Base-by-base conservation (phyloP, 1,284 basidiomycete genomes). In the Tilletia horrida region DNA sequence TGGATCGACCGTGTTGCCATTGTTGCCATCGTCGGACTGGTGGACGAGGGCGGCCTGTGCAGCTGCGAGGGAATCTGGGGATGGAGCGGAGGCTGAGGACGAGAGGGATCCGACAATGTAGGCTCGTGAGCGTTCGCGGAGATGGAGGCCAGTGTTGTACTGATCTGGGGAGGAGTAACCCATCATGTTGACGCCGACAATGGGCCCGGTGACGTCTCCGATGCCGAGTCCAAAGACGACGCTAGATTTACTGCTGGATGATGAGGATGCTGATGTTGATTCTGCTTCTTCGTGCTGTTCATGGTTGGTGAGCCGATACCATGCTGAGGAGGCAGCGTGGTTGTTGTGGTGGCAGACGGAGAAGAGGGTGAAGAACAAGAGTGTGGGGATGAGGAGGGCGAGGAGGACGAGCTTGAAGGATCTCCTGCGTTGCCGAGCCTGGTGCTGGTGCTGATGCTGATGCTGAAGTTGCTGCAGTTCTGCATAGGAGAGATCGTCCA, bases 111-210 rank as follows among this genome's bases (percentile, higher is more conserved):
- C 90, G 44, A 92, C 83, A 73, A 91, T 88, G 82, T 89, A 92
- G 0, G 89, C 90, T 14, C 91, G 87, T 73, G 87, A 88, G 57
- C 89, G 86, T 78, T 90, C 87, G 27, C 90, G 86, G 88, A 91
- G 89, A 80, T 91, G 89, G 65, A 92, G 83, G 3, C 91, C 90
- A 0, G 88, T 90, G 77, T 89, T 89, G 1, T 86, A 88, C 78
- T 92, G 91, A 0, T 84, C 80, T 11, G 88, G 79, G 16, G 83
- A 85, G 0, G 90, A 90, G 78, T 91, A 92, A 21, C 90, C 90
- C 89, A 90, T 76, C 68, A 50, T 66, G 62, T 65, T 69, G 18
- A 89, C 88, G 65, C 78, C 71, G 23, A 78, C 76, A 42, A 78
- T 70, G 18, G 77, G 77, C 85, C 91, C 90, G 64, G 90, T 91